A percentile compares a stretch with the other conserved stretches of the same genome.
phyloP scores from a whole-genome alignment of 1,284 basidiomycete genomes.

The Sanghuangporus sanghuang region DNA sequence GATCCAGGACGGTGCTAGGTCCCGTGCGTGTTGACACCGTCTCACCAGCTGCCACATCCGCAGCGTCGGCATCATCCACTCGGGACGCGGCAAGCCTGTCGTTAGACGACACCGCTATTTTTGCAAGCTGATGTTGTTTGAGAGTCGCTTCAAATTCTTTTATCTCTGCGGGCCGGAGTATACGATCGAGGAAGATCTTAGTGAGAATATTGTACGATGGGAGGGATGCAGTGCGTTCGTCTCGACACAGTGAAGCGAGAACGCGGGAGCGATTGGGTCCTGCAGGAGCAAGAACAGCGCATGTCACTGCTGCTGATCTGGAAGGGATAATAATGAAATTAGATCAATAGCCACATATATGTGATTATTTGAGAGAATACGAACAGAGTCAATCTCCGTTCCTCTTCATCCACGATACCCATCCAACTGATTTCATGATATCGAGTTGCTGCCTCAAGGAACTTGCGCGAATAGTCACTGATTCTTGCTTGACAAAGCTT shows the following conservation, averaged over 20 bases:
- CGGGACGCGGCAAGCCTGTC: constrained; percentile 68
- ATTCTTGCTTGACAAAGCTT: constrained; percentile 91
- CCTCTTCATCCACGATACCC: constrained; percentile 84
- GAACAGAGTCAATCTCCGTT: constrained; percentile 82
- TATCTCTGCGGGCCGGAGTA: constrained; percentile 85
- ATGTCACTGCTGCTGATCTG: constrained; percentile 89
- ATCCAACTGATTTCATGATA: constrained; percentile 95
- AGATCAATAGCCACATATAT: constrained; percentile 3
- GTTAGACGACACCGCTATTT: constrained; percentile 76
- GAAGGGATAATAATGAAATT: constrained; percentile 4
- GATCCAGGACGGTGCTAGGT: constrained; percentile 93
- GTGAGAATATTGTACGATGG: constrained; percentile 86
- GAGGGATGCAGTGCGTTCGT: constrained; percentile 81
- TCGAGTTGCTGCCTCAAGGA: constrained; percentile 89
- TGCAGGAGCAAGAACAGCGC: constrained; percentile 94
- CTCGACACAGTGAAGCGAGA: constrained; percentile 87
- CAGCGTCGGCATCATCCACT: constrained; percentile 38
- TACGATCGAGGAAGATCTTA: constrained; percentile 97
- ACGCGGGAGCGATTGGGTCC: constrained; percentile 93
- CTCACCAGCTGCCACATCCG: constrained; percentile 28
- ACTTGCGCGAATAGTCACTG: constrained; percentile 87
- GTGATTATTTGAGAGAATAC: constrained; percentile 25
- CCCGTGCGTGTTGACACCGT: constrained; percentile 66
- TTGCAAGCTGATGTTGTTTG: constrained; percentile 89
- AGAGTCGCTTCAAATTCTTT: constrained; percentile 86